Evolutionary conservation across 192 early-diverging fungal genomes (phyloP), one percentile per base, ranked within the genome.

Genomic region (Coemansia sp.): DNA sequence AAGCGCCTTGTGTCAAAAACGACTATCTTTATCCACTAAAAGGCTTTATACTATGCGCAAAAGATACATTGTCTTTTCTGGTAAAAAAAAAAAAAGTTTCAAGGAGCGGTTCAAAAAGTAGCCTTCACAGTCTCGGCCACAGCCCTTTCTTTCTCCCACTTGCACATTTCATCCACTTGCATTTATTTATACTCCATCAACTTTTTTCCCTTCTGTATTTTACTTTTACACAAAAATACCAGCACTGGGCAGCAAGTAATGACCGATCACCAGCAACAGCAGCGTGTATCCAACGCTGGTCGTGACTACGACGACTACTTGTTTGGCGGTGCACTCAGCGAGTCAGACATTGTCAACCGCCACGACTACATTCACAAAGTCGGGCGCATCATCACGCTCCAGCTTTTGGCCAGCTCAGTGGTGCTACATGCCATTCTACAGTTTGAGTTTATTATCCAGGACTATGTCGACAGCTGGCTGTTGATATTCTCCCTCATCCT

Each of bases 301-400:
- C 11, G 12, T 12, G 47, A 51, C 15, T 51, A 51, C 47, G 47
- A 51, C 24, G 47, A 51, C 12, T 51, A 51, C 47, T 27, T 51
- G 47, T 51, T 51, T 14, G 47, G 47, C 24, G 47, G 47, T 25
- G 24, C 47, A 10, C 47, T 51, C 47, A 51, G 47, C 11, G 47
- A 51, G 47, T 51, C 47, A 12, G 47, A 51, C 27, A 6, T 56
- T 32, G 53, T 35, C 10, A 35, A 31, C 32, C 53, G 53, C 53
- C 27, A 56, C n/a, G 53, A 31, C 53, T 56, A 35, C 31, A 19
- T 56, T 29, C 27, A 56, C 53, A 56, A 35, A 35, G 53, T 56
- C 32, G 14, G 53, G 14, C 27, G 17, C 9, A 35, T 56, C 11
- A 4, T 56, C 15, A 35, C 53, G 14, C 29, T 56, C n/a, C 32